Evolutionary conservation across 371 early-diverging fungal genomes (phyloP), one percentile per base, ranked within the genome.

Genomic region (Massospora cicadina): DNA sequence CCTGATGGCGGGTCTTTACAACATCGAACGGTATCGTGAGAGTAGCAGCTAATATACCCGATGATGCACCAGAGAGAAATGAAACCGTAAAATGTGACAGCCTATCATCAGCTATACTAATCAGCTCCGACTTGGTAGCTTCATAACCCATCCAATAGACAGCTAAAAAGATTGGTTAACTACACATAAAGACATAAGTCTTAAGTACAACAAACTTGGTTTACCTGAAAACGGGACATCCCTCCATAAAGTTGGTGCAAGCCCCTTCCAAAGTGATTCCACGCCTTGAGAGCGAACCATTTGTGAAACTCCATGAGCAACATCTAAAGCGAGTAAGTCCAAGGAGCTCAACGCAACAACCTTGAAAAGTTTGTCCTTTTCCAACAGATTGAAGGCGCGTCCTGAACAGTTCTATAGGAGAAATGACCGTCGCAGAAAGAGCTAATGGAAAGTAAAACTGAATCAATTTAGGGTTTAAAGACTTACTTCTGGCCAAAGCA

Each of bases 11-110:
- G 0, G 97, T 95, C 71, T 96, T 96, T 62, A 88, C 89, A 1
- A 96, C 93, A 72, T 96, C 97, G 77, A 96, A 96, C 13, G 97
- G 97, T 1, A 87, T 91, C 5, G 97, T 96, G 7, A 90, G 33
- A 0, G 81, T 75, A 1, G 95, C 95, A 1, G 95, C 94, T 63
- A 92, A 77, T 71, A 79, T 79, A 63, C 90, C 90, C 53, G 88
- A 86, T 17, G 75, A 55, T 13, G 90, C 90, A 21, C 90, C 90
- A 7, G 87, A 73, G 2, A 81, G 31, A 69, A 89, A 89, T 0
- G 85, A 72, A 21, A 78, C 29, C 25, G 53, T 30, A 26, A 61
- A 65, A 17, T 60, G 24, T 67, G 63, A 26, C 54, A 64, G 7
- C 61, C 43, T 27, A 60, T 66, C 67, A 65, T 68, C 1, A 54